phyloP scores from a whole-genome alignment of 2,329 filamentous ascomycete species.

The Fusarium sp. region DNA sequence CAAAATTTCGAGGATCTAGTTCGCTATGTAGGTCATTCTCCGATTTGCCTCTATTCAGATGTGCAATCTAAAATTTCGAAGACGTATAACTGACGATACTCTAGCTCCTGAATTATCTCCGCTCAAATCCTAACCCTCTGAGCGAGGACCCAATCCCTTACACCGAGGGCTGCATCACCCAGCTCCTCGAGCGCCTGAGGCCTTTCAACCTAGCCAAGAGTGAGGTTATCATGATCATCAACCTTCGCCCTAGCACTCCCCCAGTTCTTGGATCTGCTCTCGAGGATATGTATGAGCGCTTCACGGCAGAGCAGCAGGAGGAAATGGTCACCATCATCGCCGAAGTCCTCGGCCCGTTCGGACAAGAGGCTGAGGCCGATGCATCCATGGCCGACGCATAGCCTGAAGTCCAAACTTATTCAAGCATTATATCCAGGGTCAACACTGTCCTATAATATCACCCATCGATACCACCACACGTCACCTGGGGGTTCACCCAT shows the following conservation, averaged over 20 bases:
- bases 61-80: background rate
- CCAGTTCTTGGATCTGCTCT: constrained; percentile 72
- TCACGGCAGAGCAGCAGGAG: constrained; percentile 69
- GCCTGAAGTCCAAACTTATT: constrained; percentile 35
- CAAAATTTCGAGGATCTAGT: constrained; percentile 71
- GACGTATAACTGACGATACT: constrained; percentile 9
- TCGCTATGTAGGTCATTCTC: constrained; percentile 66
- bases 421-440: constrained; percentile 3
- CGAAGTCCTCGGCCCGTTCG: constrained; percentile 69
- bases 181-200: constrained; percentile 67
- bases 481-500: background rate
- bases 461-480: background rate
- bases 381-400: constrained; percentile 54
- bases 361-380: constrained; percentile 46
- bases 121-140: constrained; percentile 66
- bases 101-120: constrained; percentile 72
- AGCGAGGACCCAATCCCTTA: constrained; percentile 67
- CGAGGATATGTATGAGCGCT: constrained; percentile 73
- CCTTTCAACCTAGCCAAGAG: constrained; percentile 74
- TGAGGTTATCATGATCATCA: constrained; percentile 76
- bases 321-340: constrained; percentile 68
- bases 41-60: background rate
- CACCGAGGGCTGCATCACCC: constrained; percentile 62
- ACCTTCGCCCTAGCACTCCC: constrained; percentile 69
- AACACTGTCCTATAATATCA: background rate